A percentile compares a stretch with the other conserved stretches of the same genome.
phyloP scores from a whole-genome alignment of 805 yeast genomes.

The Zygosaccharomyces kombuchaensis region DNA sequence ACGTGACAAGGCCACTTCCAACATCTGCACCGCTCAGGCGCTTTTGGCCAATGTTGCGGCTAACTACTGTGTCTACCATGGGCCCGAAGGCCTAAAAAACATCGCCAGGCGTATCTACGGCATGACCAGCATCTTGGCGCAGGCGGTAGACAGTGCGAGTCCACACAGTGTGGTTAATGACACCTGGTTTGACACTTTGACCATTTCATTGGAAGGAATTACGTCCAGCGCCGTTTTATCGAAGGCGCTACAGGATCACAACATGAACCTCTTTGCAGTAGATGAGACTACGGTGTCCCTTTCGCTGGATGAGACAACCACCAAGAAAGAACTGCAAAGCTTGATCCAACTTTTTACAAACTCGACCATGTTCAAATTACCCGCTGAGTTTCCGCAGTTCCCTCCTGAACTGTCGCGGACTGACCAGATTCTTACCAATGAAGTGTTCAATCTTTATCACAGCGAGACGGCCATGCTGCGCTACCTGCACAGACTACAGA shows the following conservation, averaged over 20 bases:
- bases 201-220: conserved; percentile 50
- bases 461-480: conserved; percentile 94
- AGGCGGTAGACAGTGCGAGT: conserved; percentile 41
- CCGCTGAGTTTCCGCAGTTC: conserved; percentile 43
- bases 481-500: conserved; percentile 78
- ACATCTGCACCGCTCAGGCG: conserved; percentile 98
- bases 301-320: conserved; percentile 88
- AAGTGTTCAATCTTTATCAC: conserved; percentile 81
- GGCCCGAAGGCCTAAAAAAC: conserved; percentile 74
- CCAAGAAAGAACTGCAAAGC: conserved; percentile 52
- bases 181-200: conserved; percentile 84
- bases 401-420: conserved; percentile 49
- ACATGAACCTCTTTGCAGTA: conserved; percentile 74
- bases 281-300: conserved; percentile 59
- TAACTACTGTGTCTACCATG: conserved; percentile 94
- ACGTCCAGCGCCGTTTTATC: conserved; percentile 48
- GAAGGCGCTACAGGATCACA: conserved; percentile 54
- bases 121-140: conserved; percentile 66
- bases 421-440: conserved; percentile 59
- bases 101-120: conserved; percentile 78
- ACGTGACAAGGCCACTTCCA: conserved; percentile 96
- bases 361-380: conserved; percentile 14
- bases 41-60: conserved; percentile 92
- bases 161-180: conserved; percentile 50
- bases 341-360: conserved; percentile 58